Base-by-base conservation (phyloP, 176 grass and related monocot genomes). In the Melocanna baccifera region DNA sequence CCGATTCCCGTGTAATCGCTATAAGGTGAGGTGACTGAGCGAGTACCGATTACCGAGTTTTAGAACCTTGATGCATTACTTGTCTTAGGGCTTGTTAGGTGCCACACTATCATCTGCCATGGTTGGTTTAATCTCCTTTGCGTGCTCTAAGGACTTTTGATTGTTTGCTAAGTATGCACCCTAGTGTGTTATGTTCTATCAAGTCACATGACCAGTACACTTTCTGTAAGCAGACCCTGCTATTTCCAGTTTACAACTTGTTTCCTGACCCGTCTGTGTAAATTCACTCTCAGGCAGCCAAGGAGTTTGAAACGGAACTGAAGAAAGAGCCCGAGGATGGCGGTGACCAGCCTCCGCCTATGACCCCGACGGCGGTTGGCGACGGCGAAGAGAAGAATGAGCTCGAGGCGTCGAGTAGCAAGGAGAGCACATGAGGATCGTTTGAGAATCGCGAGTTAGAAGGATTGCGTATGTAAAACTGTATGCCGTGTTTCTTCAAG, bases 291-390 rank as follows among this genome's bases (percentile, higher is more conserved):
- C 81, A 93, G 91, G 91, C 88, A 81, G 91, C 91, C 20, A 90
- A 93, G 87, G 96, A 99, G 47, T 99, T 99, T 12, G 93, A 95
- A 83, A 86, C 88, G 0, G 96, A 96, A 52, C 85, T 96, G 78
- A 96, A 92, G 72, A 92, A 91, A 77, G 82, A 91, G 23, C 78
- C 84, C 2, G 81, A 43, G 56, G 88, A 88, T 71, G 72, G 75
- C 0, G 87, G 59, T 0, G 58, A 91, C 32, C 70, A 88, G 23
- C 85, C 93, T 65, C 92, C 91, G 55, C 67, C 90, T 1, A 51
- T 61, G 19, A 92, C 75, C 2, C 45, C 64, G 0, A 82, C 83
- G 18, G 74, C 77, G 0, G 78, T 92, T 28, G 16, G 56, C 5
- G 82, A 67, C 6, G 89, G 86, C 0, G 87, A 92, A 5, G 80